Evolutionary conservation across 1,284 basidiomycete genomes (phyloP), one percentile per base, ranked within the genome.

Genomic region (Dichomitus squalens): DNA sequence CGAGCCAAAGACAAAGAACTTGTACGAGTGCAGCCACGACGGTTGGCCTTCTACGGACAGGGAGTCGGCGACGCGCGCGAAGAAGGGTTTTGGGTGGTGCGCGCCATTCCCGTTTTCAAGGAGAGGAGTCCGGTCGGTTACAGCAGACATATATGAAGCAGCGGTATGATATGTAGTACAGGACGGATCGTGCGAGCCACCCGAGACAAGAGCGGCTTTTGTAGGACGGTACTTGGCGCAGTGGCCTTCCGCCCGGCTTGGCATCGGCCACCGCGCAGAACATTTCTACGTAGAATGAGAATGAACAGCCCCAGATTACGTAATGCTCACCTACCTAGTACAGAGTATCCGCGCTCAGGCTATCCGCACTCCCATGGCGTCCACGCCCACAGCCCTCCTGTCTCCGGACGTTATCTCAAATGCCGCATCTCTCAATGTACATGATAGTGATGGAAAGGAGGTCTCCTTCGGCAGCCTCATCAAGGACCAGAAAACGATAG

Each of bases 1-100:
- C 16, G 85, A 86, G 53, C 82, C 81, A 56, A 92, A 79, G 58
- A 92, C 59, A 67, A 95, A 87, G 73, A 81, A 87, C 61, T 75
- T 79, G 68, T 86, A 82, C 3, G 91, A 93, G 39, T 75, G 66
- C 8, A 79, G 60, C 78, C 84, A 88, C 14, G 79, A 76, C 0
- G 88, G 87, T 68, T 89, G 82, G 52, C 78, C 84, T 58, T 86
- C 81, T 18, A 79, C 79, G 58, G 79, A 83, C 67, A 88, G 38
- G 25, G 84, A 58, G n/a, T 70, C 68, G 9, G 73, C 55, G 54
- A 83, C 51, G 53, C 77, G 78, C 48, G 72, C 71, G 35, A 68
- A 50, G 47, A 78, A 76, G 20, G 79, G 73, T 55, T 58, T 58
- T 3, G 62, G 61, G 20, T 31, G 58, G 46, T 57, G 52, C 36